phyloP scores from a whole-genome alignment of 768 basidiomycete genomes.

The Cantharellus cinnabarinus region DNA sequence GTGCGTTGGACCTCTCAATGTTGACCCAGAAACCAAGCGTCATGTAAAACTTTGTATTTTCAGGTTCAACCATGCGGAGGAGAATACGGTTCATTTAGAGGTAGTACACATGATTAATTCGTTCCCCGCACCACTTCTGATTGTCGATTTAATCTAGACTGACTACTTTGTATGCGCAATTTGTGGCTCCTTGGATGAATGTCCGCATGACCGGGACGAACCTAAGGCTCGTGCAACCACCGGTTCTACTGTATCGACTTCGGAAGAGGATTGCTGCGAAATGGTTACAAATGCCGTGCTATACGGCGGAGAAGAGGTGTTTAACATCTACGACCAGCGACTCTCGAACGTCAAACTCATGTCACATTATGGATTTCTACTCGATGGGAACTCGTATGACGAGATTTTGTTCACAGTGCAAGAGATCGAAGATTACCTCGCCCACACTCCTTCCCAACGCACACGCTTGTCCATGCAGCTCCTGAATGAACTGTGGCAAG shows the following conservation, averaged over 20 bases:
- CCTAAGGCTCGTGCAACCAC: background rate
- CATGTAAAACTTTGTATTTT: background rate
- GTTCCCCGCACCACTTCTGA: background rate
- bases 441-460: background rate
- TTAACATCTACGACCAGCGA: slow-evolving; percentile 52
- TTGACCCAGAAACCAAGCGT: slow-evolving; percentile 13
- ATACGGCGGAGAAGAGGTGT: slow-evolving; percentile 33
- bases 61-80: slow-evolving; percentile 55
- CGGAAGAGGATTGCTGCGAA: slow-evolving; percentile 23
- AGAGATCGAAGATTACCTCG: background rate
- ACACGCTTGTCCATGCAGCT: background rate
- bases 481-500: background rate
- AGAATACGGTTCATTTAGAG: slow-evolving; percentile 56
- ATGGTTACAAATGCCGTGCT: slow-evolving; percentile 45
- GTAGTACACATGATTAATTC: slow-evolving; percentile 18
- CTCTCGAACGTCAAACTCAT: slow-evolving; percentile 47
- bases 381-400: slow-evolving; percentile 57
- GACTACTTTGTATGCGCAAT: slow-evolving; percentile 53
- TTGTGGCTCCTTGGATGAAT: slow-evolving; percentile 50
- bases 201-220: slow-evolving; percentile 32
- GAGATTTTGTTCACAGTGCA: slow-evolving; percentile 7
- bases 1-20: slow-evolving; percentile 23
- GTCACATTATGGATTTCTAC: slow-evolving; percentile 47
- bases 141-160: slow-evolving; percentile 22
- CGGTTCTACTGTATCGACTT: background rate